Evolutionary conservation across 2,329 filamentous ascomycete genomes (phyloP).

Genomic region (Scedosporium minutisporum): DNA sequence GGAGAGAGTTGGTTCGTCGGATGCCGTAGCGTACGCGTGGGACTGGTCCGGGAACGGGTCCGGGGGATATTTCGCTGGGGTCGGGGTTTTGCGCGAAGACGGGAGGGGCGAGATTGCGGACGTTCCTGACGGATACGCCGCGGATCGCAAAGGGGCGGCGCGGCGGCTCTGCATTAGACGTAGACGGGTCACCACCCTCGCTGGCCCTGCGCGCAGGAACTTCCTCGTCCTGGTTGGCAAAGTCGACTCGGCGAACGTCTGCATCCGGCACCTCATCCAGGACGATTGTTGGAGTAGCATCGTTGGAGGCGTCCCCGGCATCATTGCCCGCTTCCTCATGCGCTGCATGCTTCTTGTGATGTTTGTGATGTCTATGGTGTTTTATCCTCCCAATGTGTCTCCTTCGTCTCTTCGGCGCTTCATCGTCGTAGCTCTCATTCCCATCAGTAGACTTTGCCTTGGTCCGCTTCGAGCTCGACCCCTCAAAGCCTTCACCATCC

Average conservation of each 20-base stretch:
- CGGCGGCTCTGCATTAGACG: slow-evolving; percentile 8
- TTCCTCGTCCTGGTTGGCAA: slow-evolving; percentile 27
- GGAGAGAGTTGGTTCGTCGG: slow-evolving; percentile 64
- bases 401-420: slow-evolving; percentile 36
- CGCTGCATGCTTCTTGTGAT: slow-evolving; percentile 22
- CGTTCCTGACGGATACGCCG: slow-evolving; percentile 49
- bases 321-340: background rate
- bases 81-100: slow-evolving; percentile 50
- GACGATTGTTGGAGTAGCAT: background rate
- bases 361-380: slow-evolving; percentile 27
- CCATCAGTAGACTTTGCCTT: background rate
- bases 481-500: slow-evolving; percentile 27
- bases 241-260: slow-evolving; percentile 47
- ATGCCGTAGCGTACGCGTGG: slow-evolving; percentile 54
- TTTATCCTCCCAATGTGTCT: slow-evolving; percentile 22
- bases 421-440: slow-evolving; percentile 10
- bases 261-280: background rate
- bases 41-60: slow-evolving; percentile 31
- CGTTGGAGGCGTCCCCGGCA: background rate
- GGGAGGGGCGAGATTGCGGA: slow-evolving; percentile 60
- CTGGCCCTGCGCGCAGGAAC: background rate
- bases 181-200: slow-evolving; percentile 18
- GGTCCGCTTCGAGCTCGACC: slow-evolving; percentile 13
- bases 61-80: slow-evolving; percentile 10
- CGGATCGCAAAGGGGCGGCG: slow-evolving; percentile 47